These are phyloP conservation scores for Dalechampia spathulata DNA, from an alignment of 441 rosid species.

Conservation along the genomic window DNA sequence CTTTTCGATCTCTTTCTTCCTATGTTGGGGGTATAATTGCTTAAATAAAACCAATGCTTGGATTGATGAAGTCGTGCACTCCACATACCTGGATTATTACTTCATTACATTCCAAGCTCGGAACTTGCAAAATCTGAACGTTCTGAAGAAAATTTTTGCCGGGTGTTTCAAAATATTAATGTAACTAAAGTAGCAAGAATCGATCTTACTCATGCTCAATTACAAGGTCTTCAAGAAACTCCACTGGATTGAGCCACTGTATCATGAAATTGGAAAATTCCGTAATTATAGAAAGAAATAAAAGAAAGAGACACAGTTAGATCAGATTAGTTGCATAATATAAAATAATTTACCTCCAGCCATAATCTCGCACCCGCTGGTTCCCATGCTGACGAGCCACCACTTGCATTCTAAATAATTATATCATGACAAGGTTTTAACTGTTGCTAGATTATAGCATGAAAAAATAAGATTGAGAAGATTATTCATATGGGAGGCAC, in stretches of 20 bases:
- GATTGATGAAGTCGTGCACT: conserved; percentile 45
- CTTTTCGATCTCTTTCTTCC: conserved; percentile 32
- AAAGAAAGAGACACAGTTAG: too few relatives aligned
- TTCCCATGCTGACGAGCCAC: conserved; percentile 35
- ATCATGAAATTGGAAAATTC: too few relatives aligned
- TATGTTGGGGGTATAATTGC: conserved; percentile 33
- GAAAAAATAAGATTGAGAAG: too few relatives aligned
- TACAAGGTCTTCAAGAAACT: conserved; percentile 32
- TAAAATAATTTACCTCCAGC: conserved; percentile 26
- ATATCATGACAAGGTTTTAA: not conserved
- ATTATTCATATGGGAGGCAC: too few relatives aligned
- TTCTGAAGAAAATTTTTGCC: too few relatives aligned
- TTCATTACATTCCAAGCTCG: too few relatives aligned
- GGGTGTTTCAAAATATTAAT: too few relatives aligned
- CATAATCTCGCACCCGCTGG: conserved; percentile 27
- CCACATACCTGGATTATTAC: conserved; percentile 20
- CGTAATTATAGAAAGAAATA: too few relatives aligned
- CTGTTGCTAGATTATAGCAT: too few relatives aligned
- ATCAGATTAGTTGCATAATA: not conserved
- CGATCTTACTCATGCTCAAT: conserved; percentile 40
- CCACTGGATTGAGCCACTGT: conserved; percentile 55
- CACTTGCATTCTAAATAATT: conserved; percentile 30
- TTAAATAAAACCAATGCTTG: conserved; percentile 32
- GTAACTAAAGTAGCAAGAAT: too few relatives aligned
- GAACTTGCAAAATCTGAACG: too few relatives aligned